Base-by-base conservation (phyloP, 352 stramenopile genomes). In the Pythium oligandrum region DNA sequence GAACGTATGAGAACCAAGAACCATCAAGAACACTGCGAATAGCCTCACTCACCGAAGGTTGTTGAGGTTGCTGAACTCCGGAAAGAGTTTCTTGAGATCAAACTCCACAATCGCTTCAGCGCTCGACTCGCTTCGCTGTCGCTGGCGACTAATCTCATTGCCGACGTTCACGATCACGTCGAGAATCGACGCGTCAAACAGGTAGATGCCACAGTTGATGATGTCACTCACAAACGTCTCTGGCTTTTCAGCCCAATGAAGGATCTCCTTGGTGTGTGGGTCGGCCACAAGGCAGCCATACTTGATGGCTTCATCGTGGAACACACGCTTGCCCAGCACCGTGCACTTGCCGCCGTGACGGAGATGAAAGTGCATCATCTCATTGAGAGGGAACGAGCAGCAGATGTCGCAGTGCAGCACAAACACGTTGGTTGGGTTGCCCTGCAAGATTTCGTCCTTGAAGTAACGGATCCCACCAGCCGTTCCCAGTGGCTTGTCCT, bases 181-280 rank as follows among this genome's bases (percentile, higher is more conserved):
- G 55, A 95, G 79, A 39, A 95, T 64, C 40, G 83, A 71, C 12
- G 90, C 79, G 44, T 93, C 79, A 44, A 95, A 87, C 26, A 95
- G 70, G 64, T 95, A 95, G 58, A 95, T 88, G 9, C 86, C 86
- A 46, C 86, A 95, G 62, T 95, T 95, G 71, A 95, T 95, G 43
- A 94, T 87, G 61, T 95, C 83, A 59, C 86, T 95, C 40, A 95
- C 86, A 61, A 95, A 95, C 4, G 86, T 93, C 64, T 93, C 80
- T 8, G 86, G 86, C 44, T 95, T 95, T 51, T 95, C 86, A 6
- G 86, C 86, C 86, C 86, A 95, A 48, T 95, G 86, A 30, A 95
- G 59, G 35, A 95, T 89, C 72, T 95, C 82, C 44, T 89, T 90
- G 10, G 64, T 82, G 33, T 73, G 55, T 1, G 77, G 74, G 47